phyloP scores from a whole-genome alignment of 352 stramenopile species.

The Halophytophthora polymorphica region DNA sequence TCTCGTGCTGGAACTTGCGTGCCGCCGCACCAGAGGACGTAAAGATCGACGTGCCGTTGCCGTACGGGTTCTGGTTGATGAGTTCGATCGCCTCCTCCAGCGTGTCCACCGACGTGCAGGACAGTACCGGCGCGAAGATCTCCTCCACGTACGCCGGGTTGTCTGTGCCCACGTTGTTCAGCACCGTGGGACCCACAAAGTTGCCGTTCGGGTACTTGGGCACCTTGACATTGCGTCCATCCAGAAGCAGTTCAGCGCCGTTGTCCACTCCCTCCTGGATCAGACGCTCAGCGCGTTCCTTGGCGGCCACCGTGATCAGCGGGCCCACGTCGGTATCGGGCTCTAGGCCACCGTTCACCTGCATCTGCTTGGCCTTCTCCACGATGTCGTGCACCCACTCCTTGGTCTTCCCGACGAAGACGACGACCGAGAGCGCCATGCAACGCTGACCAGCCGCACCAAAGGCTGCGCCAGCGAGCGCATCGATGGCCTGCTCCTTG shows the following conservation, averaged over 20 bases:
- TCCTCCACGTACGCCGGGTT: conserved; percentile 94
- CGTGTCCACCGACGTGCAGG: conserved; percentile 89
- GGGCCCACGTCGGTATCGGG: conserved; percentile 75
- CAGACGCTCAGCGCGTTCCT: conserved; percentile 85
- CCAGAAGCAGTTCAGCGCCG: conserved; percentile 88
- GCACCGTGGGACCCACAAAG: conserved; percentile 94
- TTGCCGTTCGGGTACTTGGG: conserved; percentile 94
- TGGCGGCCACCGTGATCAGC: conserved; percentile 89
- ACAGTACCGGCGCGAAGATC: conserved; percentile 97
- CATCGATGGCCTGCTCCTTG: conserved; percentile 86
- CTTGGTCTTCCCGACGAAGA: conserved; percentile 94
- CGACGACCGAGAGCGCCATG: conserved; percentile 95
- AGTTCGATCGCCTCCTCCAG: conserved; percentile 95
- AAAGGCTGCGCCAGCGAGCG: conserved; percentile 92
- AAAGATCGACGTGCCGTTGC: conserved; percentile 97
- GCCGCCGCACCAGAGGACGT: conserved; percentile 91
- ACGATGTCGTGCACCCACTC: conserved; percentile 93
- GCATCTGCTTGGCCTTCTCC: conserved; percentile 87
- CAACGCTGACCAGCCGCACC: conserved; percentile 97
- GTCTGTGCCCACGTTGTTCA: conserved; percentile 76
- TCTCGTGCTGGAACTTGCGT: conserved; percentile 96
- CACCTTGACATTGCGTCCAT: conserved; percentile 89
- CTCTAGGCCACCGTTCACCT: conserved; percentile 87
- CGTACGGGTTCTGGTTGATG: conserved; percentile 96
- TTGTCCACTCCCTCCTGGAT: conserved; percentile 89